These are phyloP conservation scores for Melocanna baccifera DNA, from an alignment of 176 grass and related monocot species.

Conservation along the genomic window DNA sequence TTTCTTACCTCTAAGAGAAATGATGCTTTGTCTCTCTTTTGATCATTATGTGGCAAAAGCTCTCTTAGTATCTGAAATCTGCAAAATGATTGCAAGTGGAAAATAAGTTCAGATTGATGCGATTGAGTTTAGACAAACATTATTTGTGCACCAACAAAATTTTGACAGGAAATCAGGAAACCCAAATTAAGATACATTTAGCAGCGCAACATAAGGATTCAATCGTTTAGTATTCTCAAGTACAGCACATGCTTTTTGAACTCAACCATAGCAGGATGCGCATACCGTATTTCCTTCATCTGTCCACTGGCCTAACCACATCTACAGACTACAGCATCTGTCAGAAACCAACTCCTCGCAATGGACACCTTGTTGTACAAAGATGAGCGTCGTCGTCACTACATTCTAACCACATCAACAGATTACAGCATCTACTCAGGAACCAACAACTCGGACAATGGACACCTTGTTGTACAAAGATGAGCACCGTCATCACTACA, in stretches of 20 bases:
- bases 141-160: background rate
- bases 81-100: background rate
- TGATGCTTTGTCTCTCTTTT: conserved; percentile 97
- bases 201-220: background rate
- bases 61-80: conserved; percentile 98
- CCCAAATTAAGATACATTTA: background rate
- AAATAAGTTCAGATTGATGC: background rate
- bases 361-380: background rate
- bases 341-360: background rate
- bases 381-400: background rate
- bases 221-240: background rate
- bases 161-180: background rate
- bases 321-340: background rate
- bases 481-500: background rate
- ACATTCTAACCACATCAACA: background rate
- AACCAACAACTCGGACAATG: background rate
- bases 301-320: background rate
- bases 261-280: no score
- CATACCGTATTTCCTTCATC: background rate
- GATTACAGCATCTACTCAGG: background rate
- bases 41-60: conserved; percentile 87
- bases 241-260: background rate
- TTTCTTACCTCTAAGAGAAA: conserved; percentile 76
- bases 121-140: background rate
- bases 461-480: background rate